Percentiles rank a stretch among this genome's conserved stretches.
Conservation (phyloP, 306 rosid species). For the Dryas octopetala region DNA sequence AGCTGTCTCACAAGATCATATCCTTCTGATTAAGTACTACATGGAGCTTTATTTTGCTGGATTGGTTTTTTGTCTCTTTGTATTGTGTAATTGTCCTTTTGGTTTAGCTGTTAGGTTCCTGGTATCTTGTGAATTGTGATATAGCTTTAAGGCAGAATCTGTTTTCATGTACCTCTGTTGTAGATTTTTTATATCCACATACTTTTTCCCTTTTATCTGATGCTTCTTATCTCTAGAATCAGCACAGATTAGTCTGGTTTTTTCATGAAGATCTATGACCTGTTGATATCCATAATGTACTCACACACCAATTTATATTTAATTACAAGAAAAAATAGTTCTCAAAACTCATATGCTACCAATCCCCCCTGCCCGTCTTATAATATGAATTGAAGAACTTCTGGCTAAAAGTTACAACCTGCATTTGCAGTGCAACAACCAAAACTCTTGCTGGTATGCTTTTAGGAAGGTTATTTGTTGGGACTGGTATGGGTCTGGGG, state of each 20-base stretch:
- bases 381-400: neutral
- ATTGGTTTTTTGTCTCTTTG: neutral
- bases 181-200: neutral
- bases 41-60: neutral
- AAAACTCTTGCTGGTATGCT: constrained; percentile 93
- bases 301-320: neutral
- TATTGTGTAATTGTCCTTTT: neutral
- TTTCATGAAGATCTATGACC: neutral
- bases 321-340: neutral
- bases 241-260: neutral
- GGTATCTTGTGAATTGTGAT: neutral
- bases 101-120: neutral
- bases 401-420: constrained; percentile 18
- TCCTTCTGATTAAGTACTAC: neutral
- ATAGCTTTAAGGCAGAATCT: neutral
- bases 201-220: neutral
- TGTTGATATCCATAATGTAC: neutral
- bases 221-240: neutral
- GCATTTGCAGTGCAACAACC: constrained; percentile 76
- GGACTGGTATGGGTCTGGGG: constrained; percentile 90
- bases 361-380: neutral
- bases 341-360: neutral
- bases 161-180: neutral
- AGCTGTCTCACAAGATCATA: neutral
- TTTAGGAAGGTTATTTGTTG: constrained; percentile 89